Base-by-base conservation (phyloP, 2,329 filamentous ascomycete genomes). In the Xylaria sp. region DNA sequence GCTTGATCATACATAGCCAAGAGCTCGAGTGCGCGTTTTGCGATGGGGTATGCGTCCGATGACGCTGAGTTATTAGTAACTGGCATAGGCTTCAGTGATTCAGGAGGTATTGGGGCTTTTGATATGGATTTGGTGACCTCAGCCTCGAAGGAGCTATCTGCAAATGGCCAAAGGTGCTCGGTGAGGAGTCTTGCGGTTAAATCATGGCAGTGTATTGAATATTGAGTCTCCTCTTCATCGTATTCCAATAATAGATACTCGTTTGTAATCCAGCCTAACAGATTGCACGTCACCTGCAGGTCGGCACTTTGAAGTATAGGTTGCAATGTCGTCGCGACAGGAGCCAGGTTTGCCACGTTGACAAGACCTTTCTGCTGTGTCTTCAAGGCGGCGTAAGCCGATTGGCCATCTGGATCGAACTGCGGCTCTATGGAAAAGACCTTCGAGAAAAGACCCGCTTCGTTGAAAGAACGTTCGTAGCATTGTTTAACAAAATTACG, bases 1-100 rank as follows among this genome's bases (percentile, higher is more conserved):
- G 86, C 85, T 70, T 87, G 86, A 71, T 90, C 89, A 74, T 90
- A 90, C 85, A 89, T 84, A 66, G 84, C 80, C 9, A 91, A 78
- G 23, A 91, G 80, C 70, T 88, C 86, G 10, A 89, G 80, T 0
- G 88, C 88, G 36, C 83, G 83, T 73, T 86, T 88, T 6, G 89
- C 86, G 1, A 87, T 81, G 0, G 87, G 86, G 71, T 87, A 86
- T 0, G 87, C 86, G 71, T 88, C 89, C 1, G 87, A 88, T 1
- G 86, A 85, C 0, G 85, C 81, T 0, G 84, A 79, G 11, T 83
- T 85, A 28, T 83, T 82, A 1, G 83, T 78, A 2, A 84, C 83
- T 0, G 85, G 83, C 0, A 80, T 79, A n/a, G 88, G 85, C 67
- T 85, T 85, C 1, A 89, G 79, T 0, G 83, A 79, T 4, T 84